Evolutionary conservation across 2,329 filamentous ascomycete species (phyloP).

Genomic region (Verticillium isaacii): DNA sequence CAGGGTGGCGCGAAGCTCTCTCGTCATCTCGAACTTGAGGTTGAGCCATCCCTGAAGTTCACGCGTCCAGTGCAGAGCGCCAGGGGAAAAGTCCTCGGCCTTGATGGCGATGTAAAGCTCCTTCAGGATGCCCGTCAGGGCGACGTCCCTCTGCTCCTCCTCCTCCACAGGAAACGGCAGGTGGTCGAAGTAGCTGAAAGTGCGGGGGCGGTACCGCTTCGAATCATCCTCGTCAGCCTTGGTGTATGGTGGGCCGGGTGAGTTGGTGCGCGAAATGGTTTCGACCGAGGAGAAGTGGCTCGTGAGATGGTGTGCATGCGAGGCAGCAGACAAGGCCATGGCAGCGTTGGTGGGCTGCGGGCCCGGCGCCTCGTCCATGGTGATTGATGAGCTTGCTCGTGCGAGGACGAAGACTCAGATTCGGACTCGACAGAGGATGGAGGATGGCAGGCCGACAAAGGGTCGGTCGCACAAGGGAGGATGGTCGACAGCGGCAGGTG

Average conservation of each 20-base stretch:
- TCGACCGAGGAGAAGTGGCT: slow-evolving; percentile 44
- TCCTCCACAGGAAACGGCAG: slow-evolving; percentile 87
- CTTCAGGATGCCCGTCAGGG: slow-evolving; percentile 82
- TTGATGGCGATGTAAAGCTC: slow-evolving; percentile 89
- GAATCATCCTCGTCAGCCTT: slow-evolving; percentile 46
- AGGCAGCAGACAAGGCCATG: slow-evolving; percentile 21
- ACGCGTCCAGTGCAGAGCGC: slow-evolving; percentile 93
- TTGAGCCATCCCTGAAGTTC: slow-evolving; percentile 94
- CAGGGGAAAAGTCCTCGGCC: slow-evolving; percentile 89
- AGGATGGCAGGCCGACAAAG: background rate
- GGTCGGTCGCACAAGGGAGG: slow-evolving; percentile 3
- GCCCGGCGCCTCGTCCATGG: slow-evolving; percentile 25
- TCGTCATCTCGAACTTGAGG: slow-evolving; percentile 94
- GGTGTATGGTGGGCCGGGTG: slow-evolving; percentile 63
- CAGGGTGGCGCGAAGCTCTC: slow-evolving; percentile 75
- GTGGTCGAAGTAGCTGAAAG: slow-evolving; percentile 87
- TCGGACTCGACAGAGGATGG: background rate
- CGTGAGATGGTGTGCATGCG: slow-evolving; percentile 30
- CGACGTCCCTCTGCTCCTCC: slow-evolving; percentile 69
- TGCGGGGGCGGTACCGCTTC: slow-evolving; percentile 75
- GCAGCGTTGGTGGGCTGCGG: slow-evolving; percentile 30
- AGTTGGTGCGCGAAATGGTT: slow-evolving; percentile 79
- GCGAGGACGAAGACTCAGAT: background rate
- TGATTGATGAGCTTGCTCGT: background rate
- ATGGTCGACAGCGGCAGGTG: background rate